Percentiles rank a stretch among this genome's conserved stretches.
Evolutionary conservation across 805 yeast species (phyloP).

Genomic region (Candida nitratophila): DNA sequence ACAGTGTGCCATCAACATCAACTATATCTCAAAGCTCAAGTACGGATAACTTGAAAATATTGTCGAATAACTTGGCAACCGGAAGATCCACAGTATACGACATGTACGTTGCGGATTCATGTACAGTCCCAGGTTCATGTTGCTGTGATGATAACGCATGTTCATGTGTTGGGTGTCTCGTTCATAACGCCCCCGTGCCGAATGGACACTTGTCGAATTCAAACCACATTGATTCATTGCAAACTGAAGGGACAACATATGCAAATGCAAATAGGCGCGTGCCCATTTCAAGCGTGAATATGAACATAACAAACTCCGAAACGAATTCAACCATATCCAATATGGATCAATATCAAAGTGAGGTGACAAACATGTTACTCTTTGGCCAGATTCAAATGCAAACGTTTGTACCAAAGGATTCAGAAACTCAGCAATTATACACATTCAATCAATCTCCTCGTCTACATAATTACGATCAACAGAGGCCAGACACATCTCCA

Average conservation of each 20-base stretch:
- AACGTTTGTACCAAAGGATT: constrained; percentile 7
- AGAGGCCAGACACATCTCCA: too few species aligned
- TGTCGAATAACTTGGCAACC: background rate
- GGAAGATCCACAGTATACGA: constrained; percentile 15
- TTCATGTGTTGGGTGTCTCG: constrained; percentile 24
- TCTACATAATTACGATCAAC: background rate
- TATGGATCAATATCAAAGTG: background rate
- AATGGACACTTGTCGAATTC: background rate
- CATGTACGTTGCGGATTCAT: constrained; percentile 24
- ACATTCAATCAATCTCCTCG: background rate
- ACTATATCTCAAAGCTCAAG: background rate
- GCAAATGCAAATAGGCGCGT: background rate
- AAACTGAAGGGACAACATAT: background rate
- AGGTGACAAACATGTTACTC: background rate
- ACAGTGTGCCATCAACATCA: background rate
- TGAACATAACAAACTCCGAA: background rate
- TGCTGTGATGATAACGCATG: constrained; percentile 25
- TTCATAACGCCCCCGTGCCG: constrained; percentile 12
- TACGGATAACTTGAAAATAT: background rate
- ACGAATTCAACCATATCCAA: background rate
- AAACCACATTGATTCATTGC: background rate
- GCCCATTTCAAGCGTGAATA: background rate
- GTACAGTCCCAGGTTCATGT: constrained; percentile 29
- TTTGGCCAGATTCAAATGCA: constrained; percentile 20
- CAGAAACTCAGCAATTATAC: background rate